Evolutionary conservation across 108 stramenopile genomes (phyloP), one percentile per base, ranked within the genome.

Genomic region (Conticribra guillardii): DNA sequence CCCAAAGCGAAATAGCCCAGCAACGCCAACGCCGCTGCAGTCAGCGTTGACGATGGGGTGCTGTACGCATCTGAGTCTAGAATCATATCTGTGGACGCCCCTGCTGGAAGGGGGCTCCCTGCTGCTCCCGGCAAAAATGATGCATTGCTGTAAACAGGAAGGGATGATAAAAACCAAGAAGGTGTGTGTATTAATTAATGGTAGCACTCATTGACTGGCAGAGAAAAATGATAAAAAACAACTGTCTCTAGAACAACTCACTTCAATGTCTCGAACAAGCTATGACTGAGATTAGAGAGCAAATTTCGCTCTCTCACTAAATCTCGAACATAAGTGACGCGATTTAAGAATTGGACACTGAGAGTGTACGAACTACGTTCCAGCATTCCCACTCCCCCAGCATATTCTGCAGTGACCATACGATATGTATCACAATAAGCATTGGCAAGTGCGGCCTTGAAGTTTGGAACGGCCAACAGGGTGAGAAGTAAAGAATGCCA

Each of bases 271-370:
- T 89, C 87, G 1, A 88, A 60, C 27, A 93, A 61, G 62, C 87
- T 76, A 23, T 76, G 60, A 32, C 84, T 86, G 37, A 96, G 73
- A 37, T 80, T 83, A 23, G 80, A 81, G 49, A 96, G 73, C 17
- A 96, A 67, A 66, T 90, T 82, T 34, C 89, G 67, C 18, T 82
- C 57, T 65, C 82, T 73, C 0, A 90, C 89, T 24, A 98, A 67
- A 53, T 88, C 90, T 37, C 79, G 69, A n/a, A 98, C 96, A 62
- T 96, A 98, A 7, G 89, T 85, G 21, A 89, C 85, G 0, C 97
- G 89, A 76, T 98, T 98, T 45, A 98, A 67, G 67, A 97, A 98
- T 69, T 98, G 97, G 4, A 95, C 94, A 2, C 73, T 75, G 32
- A 95, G 73, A n/a, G 88, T 87, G 67, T 87, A 96, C 33, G 83